A percentile compares a stretch with the other conserved stretches of the same genome.
These are phyloP conservation scores for Castanospermum australe DNA, from an alignment of 306 rosid species.

Conservation along the genomic window DNA sequence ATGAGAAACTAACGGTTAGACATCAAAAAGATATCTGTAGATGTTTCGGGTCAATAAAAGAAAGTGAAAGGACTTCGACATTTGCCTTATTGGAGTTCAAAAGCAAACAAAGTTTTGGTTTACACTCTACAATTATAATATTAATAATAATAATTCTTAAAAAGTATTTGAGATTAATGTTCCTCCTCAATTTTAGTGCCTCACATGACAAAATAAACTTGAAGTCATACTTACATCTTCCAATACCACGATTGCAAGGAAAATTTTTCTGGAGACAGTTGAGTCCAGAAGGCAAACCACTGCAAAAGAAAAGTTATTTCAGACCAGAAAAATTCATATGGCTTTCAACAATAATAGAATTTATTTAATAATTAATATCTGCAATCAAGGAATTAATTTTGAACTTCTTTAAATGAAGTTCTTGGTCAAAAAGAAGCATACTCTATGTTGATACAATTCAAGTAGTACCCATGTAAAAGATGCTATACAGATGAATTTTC, in stretches of 20 bases:
- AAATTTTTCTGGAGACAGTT: conserved; percentile 69
- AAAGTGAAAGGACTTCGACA: not conserved
- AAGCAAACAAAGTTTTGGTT: not conserved
- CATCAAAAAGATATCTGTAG: not conserved
- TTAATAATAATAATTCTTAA: not conserved
- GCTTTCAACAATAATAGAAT: not conserved
- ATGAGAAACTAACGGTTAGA: too few species aligned
- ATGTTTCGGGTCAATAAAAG: not conserved
- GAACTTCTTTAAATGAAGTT: not conserved
- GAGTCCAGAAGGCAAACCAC: conserved; percentile 65
- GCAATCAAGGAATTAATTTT: not conserved
- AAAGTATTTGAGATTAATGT: not conserved
- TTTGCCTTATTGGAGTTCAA: not conserved
- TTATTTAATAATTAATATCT: not conserved
- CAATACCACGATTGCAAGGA: conserved; percentile 60
- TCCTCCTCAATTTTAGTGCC: not conserved
- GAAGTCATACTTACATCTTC: conserved; percentile 39
- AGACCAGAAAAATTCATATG: not conserved
- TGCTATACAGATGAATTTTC: not conserved
- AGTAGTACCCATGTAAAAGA: not conserved
- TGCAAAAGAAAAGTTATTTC: conserved; percentile 33
- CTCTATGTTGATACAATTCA: not conserved
- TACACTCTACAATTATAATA: not conserved
- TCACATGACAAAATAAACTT: not conserved
- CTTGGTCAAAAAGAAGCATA: not conserved